phyloP scores from a whole-genome alignment of 306 rosid species.

The Psophocarpus tetragonolobus region DNA sequence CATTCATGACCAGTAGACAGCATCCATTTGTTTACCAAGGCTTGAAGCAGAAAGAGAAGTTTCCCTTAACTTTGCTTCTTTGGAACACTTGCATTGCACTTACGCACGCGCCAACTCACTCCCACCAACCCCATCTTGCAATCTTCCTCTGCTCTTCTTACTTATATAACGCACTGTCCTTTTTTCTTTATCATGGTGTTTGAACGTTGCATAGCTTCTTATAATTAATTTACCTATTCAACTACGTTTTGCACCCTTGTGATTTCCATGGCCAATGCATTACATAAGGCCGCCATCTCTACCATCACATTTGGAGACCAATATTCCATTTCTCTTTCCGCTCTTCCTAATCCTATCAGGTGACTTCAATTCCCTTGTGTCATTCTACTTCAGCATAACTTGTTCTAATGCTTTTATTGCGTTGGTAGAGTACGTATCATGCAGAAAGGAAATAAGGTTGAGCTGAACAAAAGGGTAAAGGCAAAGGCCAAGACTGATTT shows the following conservation, averaged over 20 bases:
- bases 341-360: slow-evolving; percentile 21
- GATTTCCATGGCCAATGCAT: slow-evolving; percentile 24
- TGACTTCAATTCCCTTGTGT: not conserved
- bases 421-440: slow-evolving; percentile 29
- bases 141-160: not conserved
- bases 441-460: slow-evolving; percentile 29
- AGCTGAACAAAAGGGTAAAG: slow-evolving; percentile 30
- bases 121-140: slow-evolving; percentile 11
- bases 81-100: not conserved
- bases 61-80: not conserved
- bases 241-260: not conserved
- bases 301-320: not conserved
- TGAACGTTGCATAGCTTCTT: not conserved
- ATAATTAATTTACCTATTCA: not conserved
- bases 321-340: not conserved
- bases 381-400: not conserved
- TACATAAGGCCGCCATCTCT: slow-evolving; percentile 18
- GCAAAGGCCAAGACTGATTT: slow-evolving; percentile 39
- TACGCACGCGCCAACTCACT: not conserved
- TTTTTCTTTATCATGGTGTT: not conserved
- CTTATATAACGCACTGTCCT: not conserved
- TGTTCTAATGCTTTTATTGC: not conserved
- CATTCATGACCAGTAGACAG: too few relatives aligned
- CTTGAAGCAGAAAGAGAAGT: not conserved
- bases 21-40: not conserved